Evolutionary conservation across 352 stramenopile species (phyloP).

Genomic region (Globisporangium camurandrum): DNA sequence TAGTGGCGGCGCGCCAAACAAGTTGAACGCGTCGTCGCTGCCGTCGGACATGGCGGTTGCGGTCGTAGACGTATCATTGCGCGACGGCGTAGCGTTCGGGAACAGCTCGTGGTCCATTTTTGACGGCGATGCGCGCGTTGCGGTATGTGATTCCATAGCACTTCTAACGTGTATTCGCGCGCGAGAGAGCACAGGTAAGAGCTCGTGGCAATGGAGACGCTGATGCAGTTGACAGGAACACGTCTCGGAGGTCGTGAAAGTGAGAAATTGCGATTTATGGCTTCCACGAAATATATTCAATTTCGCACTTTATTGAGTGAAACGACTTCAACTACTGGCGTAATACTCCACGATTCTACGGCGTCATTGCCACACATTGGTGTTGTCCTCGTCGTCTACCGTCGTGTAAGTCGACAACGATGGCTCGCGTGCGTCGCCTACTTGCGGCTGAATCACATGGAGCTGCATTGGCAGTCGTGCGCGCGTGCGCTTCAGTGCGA

Average conservation of each 20-base stretch:
- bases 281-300: not conserved
- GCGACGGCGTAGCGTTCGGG: not conserved
- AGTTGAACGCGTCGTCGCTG: conserved; percentile 6
- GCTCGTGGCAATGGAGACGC: no score
- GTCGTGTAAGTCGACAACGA: not conserved
- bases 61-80: not conserved
- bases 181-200: no score
- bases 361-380: not conserved
- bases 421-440: not conserved
- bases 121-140: no score
- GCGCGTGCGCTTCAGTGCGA: conserved; percentile 36
- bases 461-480: conserved; percentile 13
- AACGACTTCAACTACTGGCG: not conserved
- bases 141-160: no score
- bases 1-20: conserved; percentile 4
- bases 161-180: no score
- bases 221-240: no score
- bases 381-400: not conserved
- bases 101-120: conserved; percentile 1
- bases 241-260: not conserved
- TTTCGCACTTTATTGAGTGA: not conserved
- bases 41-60: not conserved
- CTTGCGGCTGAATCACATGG: conserved; percentile 6
- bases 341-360: no score
- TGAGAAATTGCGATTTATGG: not conserved